Evolutionary conservation across 1,284 basidiomycete species (phyloP).

Genomic region (Apiotrichum gracile): DNA sequence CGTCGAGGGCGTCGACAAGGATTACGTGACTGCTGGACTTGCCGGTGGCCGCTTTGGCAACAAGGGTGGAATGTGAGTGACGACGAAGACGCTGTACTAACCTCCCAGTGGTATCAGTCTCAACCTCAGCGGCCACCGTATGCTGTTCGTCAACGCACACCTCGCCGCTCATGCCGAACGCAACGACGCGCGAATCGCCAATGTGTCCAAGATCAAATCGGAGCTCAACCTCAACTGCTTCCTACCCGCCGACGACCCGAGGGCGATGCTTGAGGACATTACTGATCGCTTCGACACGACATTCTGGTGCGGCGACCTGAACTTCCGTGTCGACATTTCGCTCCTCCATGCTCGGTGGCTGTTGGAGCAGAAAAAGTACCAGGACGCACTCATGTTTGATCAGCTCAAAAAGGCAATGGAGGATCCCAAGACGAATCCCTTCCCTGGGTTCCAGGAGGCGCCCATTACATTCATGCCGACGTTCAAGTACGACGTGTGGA

Average conservation of each 20-base stretch:
- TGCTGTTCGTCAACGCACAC: conserved; percentile 56
- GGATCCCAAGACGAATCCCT: conserved; percentile 31
- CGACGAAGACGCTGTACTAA: conserved; percentile 19
- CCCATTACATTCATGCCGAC: conserved; percentile 51
- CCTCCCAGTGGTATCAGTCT: conserved; percentile 49
- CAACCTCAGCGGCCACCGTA: conserved; percentile 50
- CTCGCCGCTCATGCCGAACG: conserved; percentile 51
- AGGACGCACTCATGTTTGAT: conserved; percentile 52
- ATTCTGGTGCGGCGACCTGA: conserved; percentile 53
- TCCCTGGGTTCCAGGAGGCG: conserved; percentile 50
- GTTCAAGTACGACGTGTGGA: conserved; percentile 52
- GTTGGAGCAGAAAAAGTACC: conserved; percentile 49
- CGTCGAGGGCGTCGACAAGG: conserved; percentile 49
- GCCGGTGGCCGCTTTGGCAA: conserved; percentile 54
- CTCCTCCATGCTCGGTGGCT: conserved; percentile 54
- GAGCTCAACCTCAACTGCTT: conserved; percentile 53
- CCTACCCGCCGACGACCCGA: conserved; percentile 41
- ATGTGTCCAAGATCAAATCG: conserved; percentile 51
- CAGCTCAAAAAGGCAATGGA: conserved; percentile 51
- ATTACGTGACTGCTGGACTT: conserved; percentile 53
- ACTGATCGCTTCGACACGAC: conserved; percentile 53
- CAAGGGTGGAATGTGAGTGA: conserved; percentile 48
- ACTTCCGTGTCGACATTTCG: conserved; percentile 53
- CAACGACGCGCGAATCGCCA: conserved; percentile 40
- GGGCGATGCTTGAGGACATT: conserved; percentile 37